Conservation (phyloP, 352 stramenopile species). For the Phytophthora sp. region DNA sequence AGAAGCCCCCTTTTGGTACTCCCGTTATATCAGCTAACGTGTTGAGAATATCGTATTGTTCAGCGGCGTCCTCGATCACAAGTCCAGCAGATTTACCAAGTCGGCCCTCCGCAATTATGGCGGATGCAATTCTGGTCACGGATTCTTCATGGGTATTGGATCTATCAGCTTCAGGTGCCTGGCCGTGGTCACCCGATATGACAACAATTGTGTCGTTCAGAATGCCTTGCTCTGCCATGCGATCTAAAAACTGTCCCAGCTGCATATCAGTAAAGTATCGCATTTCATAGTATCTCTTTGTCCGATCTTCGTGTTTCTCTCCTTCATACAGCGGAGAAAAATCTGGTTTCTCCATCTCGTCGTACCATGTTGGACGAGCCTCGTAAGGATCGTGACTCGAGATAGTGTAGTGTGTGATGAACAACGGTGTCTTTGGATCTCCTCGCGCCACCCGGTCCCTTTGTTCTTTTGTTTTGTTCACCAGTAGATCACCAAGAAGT, state of each 20-base stretch:
- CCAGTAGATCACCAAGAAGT: constrained; percentile 42
- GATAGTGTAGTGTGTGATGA: constrained; percentile 12
- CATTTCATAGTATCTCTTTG: constrained; percentile 40
- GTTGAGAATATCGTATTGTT: constrained; percentile 18
- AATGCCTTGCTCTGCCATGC: constrained; percentile 37
- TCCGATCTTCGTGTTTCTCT: constrained; percentile 12
- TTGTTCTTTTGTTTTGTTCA: constrained; percentile 35
- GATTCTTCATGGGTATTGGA: constrained; percentile 29
- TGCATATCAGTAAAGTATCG: constrained; percentile 47
- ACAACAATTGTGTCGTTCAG: constrained; percentile 56
- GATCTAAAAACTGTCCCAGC: constrained; percentile 50
- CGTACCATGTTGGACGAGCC: constrained; percentile 40
- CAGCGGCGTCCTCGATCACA: constrained; percentile 23
- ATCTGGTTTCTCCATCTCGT: constrained; percentile 28
- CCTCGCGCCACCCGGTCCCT: neutral
- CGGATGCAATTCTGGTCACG: constrained; percentile 25
- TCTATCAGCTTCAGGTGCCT: constrained; percentile 13
- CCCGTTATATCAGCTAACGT: constrained; percentile 8
- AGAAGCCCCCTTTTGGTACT: neutral
- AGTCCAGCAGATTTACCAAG: constrained; percentile 18
- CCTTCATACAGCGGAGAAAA: constrained; percentile 34
- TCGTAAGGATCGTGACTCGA: constrained; percentile 45
- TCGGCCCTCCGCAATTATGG: constrained; percentile 34
- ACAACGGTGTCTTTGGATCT: neutral
- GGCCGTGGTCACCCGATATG: constrained; percentile 35